phyloP scores from a whole-genome alignment of 805 yeast species.

The Wickerhamiella siamensis region DNA sequence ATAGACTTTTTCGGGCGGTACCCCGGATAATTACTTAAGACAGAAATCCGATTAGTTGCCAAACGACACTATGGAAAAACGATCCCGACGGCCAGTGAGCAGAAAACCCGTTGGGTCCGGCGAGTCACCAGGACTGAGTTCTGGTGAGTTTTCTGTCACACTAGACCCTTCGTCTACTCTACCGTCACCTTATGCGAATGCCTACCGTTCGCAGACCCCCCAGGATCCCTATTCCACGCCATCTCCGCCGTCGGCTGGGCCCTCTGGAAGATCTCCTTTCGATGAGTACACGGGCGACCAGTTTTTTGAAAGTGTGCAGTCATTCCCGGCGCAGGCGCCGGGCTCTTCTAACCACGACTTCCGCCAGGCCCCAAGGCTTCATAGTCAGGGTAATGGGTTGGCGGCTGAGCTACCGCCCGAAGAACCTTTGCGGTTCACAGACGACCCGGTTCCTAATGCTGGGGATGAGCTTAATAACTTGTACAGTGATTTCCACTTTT shows the following conservation, averaged over 20 bases:
- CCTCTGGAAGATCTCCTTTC: neutral
- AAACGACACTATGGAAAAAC: neutral
- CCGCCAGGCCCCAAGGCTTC: neutral
- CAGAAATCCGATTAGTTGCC: no score
- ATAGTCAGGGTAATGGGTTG: no score
- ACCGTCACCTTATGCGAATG: neutral
- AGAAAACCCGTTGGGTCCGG: conserved; percentile 1
- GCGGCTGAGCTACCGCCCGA: no score
- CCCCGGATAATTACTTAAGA: no score
- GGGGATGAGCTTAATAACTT: neutral
- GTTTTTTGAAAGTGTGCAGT: neutral
- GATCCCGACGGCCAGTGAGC: conserved; percentile 1
- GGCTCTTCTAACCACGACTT: neutral
- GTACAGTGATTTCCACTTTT: neutral
- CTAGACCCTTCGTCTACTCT: neutral
- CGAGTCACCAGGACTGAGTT: neutral
- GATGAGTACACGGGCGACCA: neutral
- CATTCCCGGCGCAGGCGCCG: neutral
- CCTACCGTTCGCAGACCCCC: neutral
- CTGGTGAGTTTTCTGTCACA: neutral
- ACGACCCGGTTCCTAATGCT: neutral
- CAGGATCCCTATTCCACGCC: neutral
- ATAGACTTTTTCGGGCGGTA: no score
- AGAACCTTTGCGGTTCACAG: neutral
- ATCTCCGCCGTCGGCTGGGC: neutral